Evolutionary conservation across 1,284 basidiomycete species (phyloP).

Genomic region (Ustilago nuda): DNA sequence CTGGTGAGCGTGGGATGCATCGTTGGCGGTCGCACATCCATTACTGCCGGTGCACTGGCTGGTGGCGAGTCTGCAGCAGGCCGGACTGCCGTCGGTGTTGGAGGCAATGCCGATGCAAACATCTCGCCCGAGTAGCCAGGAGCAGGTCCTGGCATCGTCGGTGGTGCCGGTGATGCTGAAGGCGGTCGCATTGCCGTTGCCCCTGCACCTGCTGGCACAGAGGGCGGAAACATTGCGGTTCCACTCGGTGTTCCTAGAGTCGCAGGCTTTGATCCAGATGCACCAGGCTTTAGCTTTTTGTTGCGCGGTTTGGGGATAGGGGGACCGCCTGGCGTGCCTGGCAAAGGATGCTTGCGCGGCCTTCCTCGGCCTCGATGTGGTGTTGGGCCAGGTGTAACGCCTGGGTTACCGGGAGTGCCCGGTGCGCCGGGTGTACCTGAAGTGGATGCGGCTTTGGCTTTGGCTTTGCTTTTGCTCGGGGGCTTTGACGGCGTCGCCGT

Average conservation of each 20-base stretch:
- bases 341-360: slow-evolving; percentile 49
- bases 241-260: slow-evolving; percentile 15
- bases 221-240: slow-evolving; percentile 8
- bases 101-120: slow-evolving; percentile 38
- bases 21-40: slow-evolving; percentile 30
- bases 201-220: slow-evolving; percentile 1
- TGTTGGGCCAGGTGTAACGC: slow-evolving; percentile 34
- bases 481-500: slow-evolving; percentile 29
- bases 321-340: slow-evolving; percentile 46
- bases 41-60: slow-evolving; percentile 7
- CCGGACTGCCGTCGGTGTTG: slow-evolving; percentile 17
- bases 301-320: slow-evolving; percentile 31
- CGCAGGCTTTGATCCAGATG: slow-evolving; percentile 9
- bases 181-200: slow-evolving; percentile 13
- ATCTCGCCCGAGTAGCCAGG: slow-evolving; percentile 42
- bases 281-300: slow-evolving; percentile 42
- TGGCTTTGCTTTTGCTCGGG: slow-evolving; percentile 29
- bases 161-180: slow-evolving; percentile 22
- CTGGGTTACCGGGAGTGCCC: slow-evolving; percentile 30
- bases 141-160: slow-evolving; percentile 39
- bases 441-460: slow-evolving; percentile 20
- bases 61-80: slow-evolving; percentile 24
- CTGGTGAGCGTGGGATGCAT: slow-evolving; percentile 46
- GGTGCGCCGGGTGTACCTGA: slow-evolving; percentile 23
- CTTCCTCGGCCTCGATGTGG: slow-evolving; percentile 47